Conservation (phyloP, 1,284 basidiomycete genomes). For the Phlebopus sp. region DNA sequence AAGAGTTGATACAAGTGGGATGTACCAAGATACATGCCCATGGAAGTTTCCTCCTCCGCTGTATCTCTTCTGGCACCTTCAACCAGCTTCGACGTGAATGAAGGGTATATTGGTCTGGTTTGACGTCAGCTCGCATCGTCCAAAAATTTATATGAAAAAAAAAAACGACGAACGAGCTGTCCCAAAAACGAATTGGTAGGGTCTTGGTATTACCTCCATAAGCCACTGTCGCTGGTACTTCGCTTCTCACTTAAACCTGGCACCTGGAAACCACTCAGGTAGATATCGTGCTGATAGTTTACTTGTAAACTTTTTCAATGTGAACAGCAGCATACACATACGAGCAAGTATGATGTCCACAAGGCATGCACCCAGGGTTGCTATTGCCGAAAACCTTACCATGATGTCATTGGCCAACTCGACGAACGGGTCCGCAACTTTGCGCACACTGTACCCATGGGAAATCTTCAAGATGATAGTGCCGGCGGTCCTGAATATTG, state of each 20-base stretch:
- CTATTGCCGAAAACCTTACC: slow-evolving; percentile 11
- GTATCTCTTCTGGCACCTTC: background rate
- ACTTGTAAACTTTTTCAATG: background rate
- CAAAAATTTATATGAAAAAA: background rate
- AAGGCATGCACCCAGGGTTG: slow-evolving; percentile 17
- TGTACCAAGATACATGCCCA: no score
- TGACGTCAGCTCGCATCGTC: background rate
- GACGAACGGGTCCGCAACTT: slow-evolving; percentile 20
- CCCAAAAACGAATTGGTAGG: slow-evolving; percentile 37
- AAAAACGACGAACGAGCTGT: slow-evolving; percentile 31
- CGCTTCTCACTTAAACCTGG: slow-evolving; percentile 40
- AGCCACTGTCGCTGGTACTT: slow-evolving; percentile 35
- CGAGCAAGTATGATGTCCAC: slow-evolving; percentile 24
- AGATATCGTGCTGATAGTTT: slow-evolving; percentile 30
- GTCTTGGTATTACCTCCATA: slow-evolving; percentile 32
- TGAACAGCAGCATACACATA: slow-evolving; percentile 7
- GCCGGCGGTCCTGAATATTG: background rate
- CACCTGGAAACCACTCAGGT: slow-evolving; percentile 46
- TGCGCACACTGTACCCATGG: slow-evolving; percentile 12
- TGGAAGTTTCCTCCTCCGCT: no score
- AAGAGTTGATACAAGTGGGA: no score
- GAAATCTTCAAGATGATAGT: slow-evolving; percentile 2
- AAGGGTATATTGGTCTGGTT: slow-evolving; percentile 34
- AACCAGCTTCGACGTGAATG: slow-evolving; percentile 28
- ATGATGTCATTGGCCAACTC: slow-evolving; percentile 15